Percentiles rank a stretch among this genome's conserved stretches.
phyloP scores from a whole-genome alignment of 176 grass and related monocot genomes.

The Pontederia crassipes region DNA sequence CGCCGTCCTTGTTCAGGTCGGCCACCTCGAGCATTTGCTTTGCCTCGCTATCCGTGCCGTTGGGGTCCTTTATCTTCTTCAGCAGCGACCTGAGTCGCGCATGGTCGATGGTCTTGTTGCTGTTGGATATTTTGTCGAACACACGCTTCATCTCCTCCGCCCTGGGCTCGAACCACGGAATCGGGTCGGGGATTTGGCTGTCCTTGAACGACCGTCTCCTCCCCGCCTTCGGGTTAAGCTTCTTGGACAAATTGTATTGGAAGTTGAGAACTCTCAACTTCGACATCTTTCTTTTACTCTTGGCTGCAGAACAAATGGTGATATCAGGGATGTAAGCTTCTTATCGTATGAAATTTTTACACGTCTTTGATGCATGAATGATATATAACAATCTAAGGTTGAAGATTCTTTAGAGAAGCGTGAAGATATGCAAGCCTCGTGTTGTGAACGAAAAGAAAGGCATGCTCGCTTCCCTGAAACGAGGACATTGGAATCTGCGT shows the following conservation, averaged over 20 bases:
- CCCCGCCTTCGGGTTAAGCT: conserved; percentile 7
- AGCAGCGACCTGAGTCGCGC: conserved; percentile 26
- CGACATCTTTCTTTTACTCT: conserved; percentile 27
- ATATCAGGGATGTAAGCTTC: background rate
- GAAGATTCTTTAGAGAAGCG: conserved; percentile 5
- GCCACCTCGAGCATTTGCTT: conserved; percentile 31
- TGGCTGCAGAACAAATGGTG: background rate
- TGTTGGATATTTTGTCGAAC: conserved; percentile 35
- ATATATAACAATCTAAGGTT: background rate
- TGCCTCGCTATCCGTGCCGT: conserved; percentile 3
- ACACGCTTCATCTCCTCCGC: conserved; percentile 53
- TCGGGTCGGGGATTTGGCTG: conserved; percentile 39
- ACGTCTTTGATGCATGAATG: background rate
- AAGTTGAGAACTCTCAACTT: conserved; percentile 49
- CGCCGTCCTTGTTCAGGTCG: conserved; percentile 40
- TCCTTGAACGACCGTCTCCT: conserved; percentile 26
- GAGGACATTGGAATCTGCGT: conserved; percentile 8
- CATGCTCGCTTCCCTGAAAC: background rate
- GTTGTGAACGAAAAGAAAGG: background rate
- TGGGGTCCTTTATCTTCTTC: conserved; percentile 14
- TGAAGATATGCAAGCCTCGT: conserved; percentile 5
- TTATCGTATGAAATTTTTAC: background rate
- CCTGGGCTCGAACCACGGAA: conserved; percentile 28
- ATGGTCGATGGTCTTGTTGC: conserved; percentile 17
- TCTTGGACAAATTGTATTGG: conserved; percentile 53